phyloP scores from a whole-genome alignment of 1,139 yeast genomes.

The Blastobotrys niveus region DNA sequence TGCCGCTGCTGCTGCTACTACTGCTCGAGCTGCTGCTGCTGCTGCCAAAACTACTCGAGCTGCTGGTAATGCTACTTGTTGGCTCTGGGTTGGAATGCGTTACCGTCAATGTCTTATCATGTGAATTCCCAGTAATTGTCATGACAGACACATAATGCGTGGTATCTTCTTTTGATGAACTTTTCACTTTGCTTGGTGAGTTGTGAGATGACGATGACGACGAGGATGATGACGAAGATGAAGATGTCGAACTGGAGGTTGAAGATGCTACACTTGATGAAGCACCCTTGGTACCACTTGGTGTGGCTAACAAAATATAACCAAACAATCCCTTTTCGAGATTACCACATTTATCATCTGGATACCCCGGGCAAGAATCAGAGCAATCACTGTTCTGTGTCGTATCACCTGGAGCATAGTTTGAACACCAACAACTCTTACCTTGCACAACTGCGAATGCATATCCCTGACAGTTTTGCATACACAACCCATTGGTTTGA shows the following conservation, averaged over 20 bases:
- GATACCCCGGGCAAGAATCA: conserved; percentile 50
- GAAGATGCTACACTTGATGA: conserved; percentile 20
- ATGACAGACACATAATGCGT: conserved; percentile 18
- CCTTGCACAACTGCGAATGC: conserved; percentile 53
- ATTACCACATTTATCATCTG: conserved; percentile 43
- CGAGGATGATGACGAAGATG: conserved; percentile 16
- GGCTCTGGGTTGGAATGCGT: background rate
- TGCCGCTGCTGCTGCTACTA: background rate
- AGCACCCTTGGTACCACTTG: conserved; percentile 33
- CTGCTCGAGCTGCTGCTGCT: background rate
- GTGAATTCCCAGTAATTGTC: conserved; percentile 24
- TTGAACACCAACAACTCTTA: conserved; percentile 56
- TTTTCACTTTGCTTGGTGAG: conserved; percentile 11
- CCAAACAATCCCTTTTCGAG: conserved; percentile 37
- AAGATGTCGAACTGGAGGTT: conserved; percentile 14
- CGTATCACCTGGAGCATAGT: conserved; percentile 44
- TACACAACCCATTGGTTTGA: conserved; percentile 54
- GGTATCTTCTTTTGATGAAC: conserved; percentile 11
- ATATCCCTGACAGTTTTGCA: conserved; percentile 46
- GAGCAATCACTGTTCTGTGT: conserved; percentile 39
- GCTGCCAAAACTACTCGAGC: background rate
- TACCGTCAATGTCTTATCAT: conserved; percentile 6
- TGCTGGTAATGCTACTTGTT: background rate
- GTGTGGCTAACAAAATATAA: conserved; percentile 38
- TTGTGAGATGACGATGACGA: conserved; percentile 12